Percentiles rank a stretch among this genome's conserved stretches.
Evolutionary conservation across 192 early-diverging fungal species (phyloP).

Genomic region (Podila minutissima): DNA sequence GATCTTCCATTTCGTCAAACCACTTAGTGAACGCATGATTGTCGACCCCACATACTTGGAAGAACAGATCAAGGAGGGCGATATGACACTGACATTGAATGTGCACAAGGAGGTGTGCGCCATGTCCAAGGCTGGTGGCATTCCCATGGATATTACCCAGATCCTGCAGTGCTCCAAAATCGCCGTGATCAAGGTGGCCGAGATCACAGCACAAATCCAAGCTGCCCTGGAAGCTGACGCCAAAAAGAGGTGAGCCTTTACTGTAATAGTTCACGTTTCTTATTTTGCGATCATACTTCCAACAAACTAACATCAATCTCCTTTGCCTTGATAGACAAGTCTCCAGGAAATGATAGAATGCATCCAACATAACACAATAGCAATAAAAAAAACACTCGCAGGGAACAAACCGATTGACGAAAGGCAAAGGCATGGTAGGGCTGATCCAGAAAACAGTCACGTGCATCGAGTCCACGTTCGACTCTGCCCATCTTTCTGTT

Average conservation of each 20-base stretch:
- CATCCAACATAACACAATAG: too few relatives aligned
- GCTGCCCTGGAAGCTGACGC: constrained; percentile 69
- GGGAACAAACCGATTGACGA: too few relatives aligned
- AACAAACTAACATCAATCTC: too few relatives aligned
- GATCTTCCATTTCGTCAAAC: not conserved
- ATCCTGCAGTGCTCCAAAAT: constrained; percentile 86
- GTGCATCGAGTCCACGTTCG: too few relatives aligned
- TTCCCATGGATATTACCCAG: constrained; percentile 77
- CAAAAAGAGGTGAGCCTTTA: constrained; percentile 30
- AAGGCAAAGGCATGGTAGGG: too few relatives aligned
- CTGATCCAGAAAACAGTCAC: too few relatives aligned
- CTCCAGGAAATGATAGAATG: too few relatives aligned
- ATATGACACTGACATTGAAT: constrained; percentile 92
- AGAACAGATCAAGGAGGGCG: constrained; percentile 84
- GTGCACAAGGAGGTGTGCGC: constrained; percentile 93
- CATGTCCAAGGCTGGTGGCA: constrained; percentile 90
- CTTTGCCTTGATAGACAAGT: too few relatives aligned
- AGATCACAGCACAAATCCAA: constrained; percentile 84
- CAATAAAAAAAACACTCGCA: too few relatives aligned
- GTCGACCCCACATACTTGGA: constrained; percentile 90
- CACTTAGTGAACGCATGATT: constrained; percentile 64
- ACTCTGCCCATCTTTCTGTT: too few relatives aligned
- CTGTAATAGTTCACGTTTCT: too few relatives aligned
- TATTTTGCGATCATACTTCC: too few relatives aligned
- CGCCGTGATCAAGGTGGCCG: constrained; percentile 75